Evolutionary conservation across 169 alveolate species (phyloP).

Genomic region (Babesia caballi): DNA sequence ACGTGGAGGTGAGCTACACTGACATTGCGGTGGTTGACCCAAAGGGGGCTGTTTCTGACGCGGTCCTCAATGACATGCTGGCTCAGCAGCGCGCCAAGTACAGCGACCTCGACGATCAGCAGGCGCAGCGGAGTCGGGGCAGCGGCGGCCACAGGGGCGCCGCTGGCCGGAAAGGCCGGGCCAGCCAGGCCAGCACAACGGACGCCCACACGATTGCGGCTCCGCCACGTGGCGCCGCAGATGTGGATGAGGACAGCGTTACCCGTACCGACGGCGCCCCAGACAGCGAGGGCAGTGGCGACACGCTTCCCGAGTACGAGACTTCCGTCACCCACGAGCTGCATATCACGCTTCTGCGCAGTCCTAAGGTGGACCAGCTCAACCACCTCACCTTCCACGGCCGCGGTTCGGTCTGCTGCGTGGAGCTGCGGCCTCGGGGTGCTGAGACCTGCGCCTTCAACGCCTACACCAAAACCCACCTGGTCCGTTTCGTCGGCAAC

Average conservation of each 20-base stretch:
- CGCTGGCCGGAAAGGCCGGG: neutral
- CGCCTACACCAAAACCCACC: conserved; percentile 38
- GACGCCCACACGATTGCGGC: no score
- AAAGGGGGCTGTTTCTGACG: neutral
- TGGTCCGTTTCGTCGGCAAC: conserved; percentile 39
- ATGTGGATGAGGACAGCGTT: neutral
- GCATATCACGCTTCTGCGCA: conserved; percentile 60
- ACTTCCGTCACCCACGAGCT: conserved; percentile 47
- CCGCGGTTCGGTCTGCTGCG: conserved; percentile 39
- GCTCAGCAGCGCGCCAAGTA: conserved; percentile 10
- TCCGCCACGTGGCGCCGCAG: neutral
- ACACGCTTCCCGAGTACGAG: conserved; percentile 19
- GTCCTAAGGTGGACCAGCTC: conserved; percentile 12
- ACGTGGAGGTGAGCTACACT: conserved; percentile 44
- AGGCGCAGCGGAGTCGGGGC: neutral
- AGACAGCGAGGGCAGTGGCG: no score
- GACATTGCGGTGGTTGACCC: conserved; percentile 49
- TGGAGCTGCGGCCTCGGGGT: conserved; percentile 59
- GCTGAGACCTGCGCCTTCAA: conserved; percentile 48
- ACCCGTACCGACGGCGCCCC: neutral
- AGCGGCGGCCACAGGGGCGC: neutral
- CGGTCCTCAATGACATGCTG: conserved; percentile 5
- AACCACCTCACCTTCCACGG: neutral
- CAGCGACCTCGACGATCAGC: neutral
- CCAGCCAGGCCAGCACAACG: neutral